Evolutionary conservation across 345 rosid species (phyloP).

Genomic region (Eucalyptus regnans): DNA sequence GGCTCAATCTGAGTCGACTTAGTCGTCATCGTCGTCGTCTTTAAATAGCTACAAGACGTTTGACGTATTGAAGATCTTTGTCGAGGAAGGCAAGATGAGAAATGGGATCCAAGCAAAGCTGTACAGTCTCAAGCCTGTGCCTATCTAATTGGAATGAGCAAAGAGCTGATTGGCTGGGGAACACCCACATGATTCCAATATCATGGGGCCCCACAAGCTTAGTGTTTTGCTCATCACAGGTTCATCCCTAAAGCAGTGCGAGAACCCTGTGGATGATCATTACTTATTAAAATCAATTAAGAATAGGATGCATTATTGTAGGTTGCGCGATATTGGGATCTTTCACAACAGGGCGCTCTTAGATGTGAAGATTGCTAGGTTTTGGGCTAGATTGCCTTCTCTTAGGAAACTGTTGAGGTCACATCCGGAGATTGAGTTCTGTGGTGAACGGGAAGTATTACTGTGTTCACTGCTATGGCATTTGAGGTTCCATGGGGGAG

Average conservation of each 20-base stretch:
- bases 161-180: background rate
- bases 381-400: background rate
- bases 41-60: background rate
- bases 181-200: background rate
- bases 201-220: background rate
- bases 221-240: background rate
- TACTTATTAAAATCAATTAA: background rate
- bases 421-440: background rate
- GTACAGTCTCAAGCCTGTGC: background rate
- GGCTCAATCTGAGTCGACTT: background rate
- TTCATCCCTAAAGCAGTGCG: background rate
- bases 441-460: background rate
- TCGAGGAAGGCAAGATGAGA: conserved; percentile 24
- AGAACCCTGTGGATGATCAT: background rate
- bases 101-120: background rate
- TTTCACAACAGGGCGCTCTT: background rate
- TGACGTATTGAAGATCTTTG: conserved; percentile 17
- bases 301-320: background rate
- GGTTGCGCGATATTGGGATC: background rate
- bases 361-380: background rate
- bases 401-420: background rate
- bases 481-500: background rate
- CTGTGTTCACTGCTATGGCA: background rate
- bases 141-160: background rate
- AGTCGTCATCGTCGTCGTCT: background rate